Conservation (phyloP, 164 flowering plant species). For the Kingdonia uniflora region DNA sequence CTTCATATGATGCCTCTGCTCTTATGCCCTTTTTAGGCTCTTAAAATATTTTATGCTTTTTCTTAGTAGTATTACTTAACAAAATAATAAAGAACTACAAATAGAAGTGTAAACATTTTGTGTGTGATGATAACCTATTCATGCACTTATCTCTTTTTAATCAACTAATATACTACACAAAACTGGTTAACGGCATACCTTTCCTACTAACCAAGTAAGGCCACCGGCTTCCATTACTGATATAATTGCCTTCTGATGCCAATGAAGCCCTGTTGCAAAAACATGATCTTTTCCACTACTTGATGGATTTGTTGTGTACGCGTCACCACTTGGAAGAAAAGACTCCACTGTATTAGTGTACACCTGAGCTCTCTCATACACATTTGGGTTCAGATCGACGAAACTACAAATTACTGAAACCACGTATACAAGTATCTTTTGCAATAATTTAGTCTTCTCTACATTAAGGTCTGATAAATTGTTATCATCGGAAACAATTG, state of each 20-base stretch:
- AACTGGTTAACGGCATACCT: slow-evolving; percentile 47
- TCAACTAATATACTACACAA: slow-evolving; percentile 2
- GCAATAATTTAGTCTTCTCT: slow-evolving; percentile 51
- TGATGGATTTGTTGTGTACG: slow-evolving; percentile 23
- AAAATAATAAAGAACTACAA: too few relatives aligned
- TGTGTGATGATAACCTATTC: too few relatives aligned
- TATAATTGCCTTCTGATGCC: slow-evolving; percentile 82
- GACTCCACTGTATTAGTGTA: slow-evolving; percentile 16
- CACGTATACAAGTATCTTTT: slow-evolving; percentile 53
- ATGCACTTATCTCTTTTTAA: background rate
- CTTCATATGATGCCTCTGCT: too few relatives aligned
- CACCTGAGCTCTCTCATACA: slow-evolving; percentile 26
- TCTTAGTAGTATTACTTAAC: too few relatives aligned
- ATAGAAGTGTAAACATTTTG: too few relatives aligned
- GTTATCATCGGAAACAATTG: slow-evolving; percentile 45
- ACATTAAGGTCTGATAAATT: slow-evolving; percentile 23
- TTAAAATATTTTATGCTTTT: too few relatives aligned
- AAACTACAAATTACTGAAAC: slow-evolving; percentile 63
- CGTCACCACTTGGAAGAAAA: slow-evolving; percentile 16
- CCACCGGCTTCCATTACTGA: slow-evolving; percentile 99
- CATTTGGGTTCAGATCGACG: slow-evolving; percentile 41
- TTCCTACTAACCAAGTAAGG: slow-evolving; percentile 99
- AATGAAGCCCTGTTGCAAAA: slow-evolving; percentile 38
- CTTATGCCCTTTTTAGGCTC: too few relatives aligned
- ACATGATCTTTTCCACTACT: slow-evolving; percentile 13